phyloP scores from a whole-genome alignment of 2,329 filamentous ascomycete genomes.

The Tolypocladium album region DNA sequence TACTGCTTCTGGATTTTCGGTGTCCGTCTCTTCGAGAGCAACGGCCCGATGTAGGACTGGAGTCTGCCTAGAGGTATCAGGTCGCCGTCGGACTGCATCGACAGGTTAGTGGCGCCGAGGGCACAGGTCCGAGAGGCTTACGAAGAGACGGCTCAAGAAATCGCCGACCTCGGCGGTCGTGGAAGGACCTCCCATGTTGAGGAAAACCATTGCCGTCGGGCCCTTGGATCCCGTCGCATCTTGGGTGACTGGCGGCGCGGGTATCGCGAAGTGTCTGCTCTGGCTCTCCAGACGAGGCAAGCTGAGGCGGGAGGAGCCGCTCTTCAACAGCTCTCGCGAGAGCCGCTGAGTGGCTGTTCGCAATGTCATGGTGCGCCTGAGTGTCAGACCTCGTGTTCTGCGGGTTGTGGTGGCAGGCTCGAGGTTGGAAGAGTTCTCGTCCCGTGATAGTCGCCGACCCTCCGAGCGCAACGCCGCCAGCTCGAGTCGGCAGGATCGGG shows the following conservation, averaged over 20 bases:
- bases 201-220: constrained; percentile 94
- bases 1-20: constrained; percentile 98
- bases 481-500: not conserved
- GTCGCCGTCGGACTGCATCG: constrained; percentile 69
- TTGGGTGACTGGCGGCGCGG: constrained; percentile 68
- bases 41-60: constrained; percentile 79
- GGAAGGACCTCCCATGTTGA: constrained; percentile 97
- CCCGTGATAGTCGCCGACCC: not conserved
- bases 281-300: constrained; percentile 19
- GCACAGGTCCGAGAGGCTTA: constrained; percentile 33
- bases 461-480: not conserved
- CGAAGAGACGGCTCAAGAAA: constrained; percentile 87
- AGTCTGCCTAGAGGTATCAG: constrained; percentile 90
- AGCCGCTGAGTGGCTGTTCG: constrained; percentile 19
- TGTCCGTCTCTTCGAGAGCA: constrained; percentile 78
- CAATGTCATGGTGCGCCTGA: constrained; percentile 17
- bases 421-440: not conserved
- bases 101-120: not conserved
- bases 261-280: constrained; percentile 23
- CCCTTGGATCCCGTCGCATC: constrained; percentile 60
- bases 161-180: constrained; percentile 79
- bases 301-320: constrained; percentile 13
- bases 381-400: not conserved
- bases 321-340: constrained; percentile 14
- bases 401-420: not conserved